Base-by-base conservation (phyloP, 2,329 filamentous ascomycete genomes). In the Aspergillus flavus region DNA sequence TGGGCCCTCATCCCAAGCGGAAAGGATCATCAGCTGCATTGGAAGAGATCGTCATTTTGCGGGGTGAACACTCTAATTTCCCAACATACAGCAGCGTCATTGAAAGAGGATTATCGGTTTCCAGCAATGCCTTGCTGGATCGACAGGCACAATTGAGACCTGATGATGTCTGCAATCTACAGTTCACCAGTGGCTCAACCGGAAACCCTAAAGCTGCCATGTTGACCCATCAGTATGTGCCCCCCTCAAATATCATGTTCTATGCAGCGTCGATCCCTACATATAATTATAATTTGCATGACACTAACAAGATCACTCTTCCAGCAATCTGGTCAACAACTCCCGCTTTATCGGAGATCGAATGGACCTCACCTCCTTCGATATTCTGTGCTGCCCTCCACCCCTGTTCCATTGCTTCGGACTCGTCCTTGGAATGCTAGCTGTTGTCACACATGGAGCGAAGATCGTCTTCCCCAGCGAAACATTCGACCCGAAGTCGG, bases 361-460 rank as follows among this genome's bases (percentile, higher is more conserved):
- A 50, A 91, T 93, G 89, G 83, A 86, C 6, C 83, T 94, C 19
- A 88, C 86, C 0, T 79, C 85, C 3, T 80, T 83, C 53, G 91
- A 94, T 72, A 81, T 89, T 9, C 83, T 95, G 12, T 94, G 91
- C 81, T 95, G 92, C 75, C 91, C 91, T 3, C 91, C 92, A 0
- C 92, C 92, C 0, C 83, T 95, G 4, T 95, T 95, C 82, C 92
- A 95, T 80, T 94, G 91, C 80, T 94, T 94, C 73, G 91, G 91
- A 1, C 85, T 94, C 9, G 91, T 94, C 1, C 85, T 93, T 3
- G 91, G 91, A 10, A 83, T 94, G 52, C 84, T 94, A 61, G 88
- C 90, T 1, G 84, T 87, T 50, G 78, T 93, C 58, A 93, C 90
- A 0, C 91, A 94, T 74, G 91, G 91, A 54, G 87, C 86, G 45